These are phyloP conservation scores for Malus domestica DNA, from an alignment of 306 rosid species.

Conservation along the genomic window ASM211411v1 NC_041797.1:33416001-33416500, in stretches of 20 bases:
- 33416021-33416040: too few species aligned
- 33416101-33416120: too few species aligned
- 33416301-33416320: background rate
- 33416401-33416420: conserved; percentile 70
- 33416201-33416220: too few species aligned
- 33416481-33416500: conserved; percentile 65
- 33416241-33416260: background rate
- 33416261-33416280: background rate
- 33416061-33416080: too few species aligned
- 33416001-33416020: too few species aligned
- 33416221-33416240: background rate
- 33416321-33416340: background rate
- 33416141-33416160: too few species aligned
- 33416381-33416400: conserved; percentile 23
- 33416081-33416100: too few species aligned
- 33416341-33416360: background rate
- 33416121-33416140: too few species aligned
- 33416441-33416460: conserved; percentile 60
- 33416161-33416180: too few species aligned
- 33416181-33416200: too few species aligned
- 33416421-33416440: conserved; percentile 75
- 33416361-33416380: background rate
- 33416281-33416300: background rate
- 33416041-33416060: too few species aligned
- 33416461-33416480: conserved; percentile 71